Conservation (phyloP, 2,329 filamentous ascomycete species). For the Pseudogymnoascus pannorum region DNA sequence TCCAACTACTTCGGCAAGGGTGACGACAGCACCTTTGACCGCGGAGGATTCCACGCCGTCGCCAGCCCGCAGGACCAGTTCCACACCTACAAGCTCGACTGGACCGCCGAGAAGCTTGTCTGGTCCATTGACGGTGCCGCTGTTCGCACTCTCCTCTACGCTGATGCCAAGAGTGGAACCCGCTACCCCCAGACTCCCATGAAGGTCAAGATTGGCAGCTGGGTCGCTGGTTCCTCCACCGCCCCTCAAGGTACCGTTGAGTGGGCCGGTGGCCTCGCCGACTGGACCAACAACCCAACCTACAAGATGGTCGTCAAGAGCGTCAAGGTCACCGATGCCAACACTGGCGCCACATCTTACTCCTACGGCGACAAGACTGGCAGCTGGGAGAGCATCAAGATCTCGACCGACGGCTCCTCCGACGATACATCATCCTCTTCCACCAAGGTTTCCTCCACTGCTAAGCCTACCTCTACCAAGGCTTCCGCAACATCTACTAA, state of each 20-base stretch:
- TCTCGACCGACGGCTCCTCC: constrained; percentile 12
- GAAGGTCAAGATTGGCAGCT: constrained; percentile 56
- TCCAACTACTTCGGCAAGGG: constrained; percentile 50
- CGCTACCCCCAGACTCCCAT: constrained; percentile 65
- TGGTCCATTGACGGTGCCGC: constrained; percentile 51
- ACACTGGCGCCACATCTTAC: constrained; percentile 41
- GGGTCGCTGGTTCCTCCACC: constrained; percentile 42
- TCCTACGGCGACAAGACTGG: constrained; percentile 42
- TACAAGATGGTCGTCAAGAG: constrained; percentile 45
- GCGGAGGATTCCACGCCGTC: constrained; percentile 34
- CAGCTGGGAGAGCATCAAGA: constrained; percentile 40
- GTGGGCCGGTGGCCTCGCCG: constrained; percentile 57
- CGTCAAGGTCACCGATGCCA: constrained; percentile 45
- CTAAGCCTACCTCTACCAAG: constrained; percentile 9
- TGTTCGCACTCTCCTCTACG: constrained; percentile 40
- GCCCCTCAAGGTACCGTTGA: constrained; percentile 50
- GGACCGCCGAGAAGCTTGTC: constrained; percentile 50
- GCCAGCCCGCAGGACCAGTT: constrained; percentile 33
- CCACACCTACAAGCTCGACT: constrained; percentile 63
- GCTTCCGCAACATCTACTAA: too few relatives aligned
- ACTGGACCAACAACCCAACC: constrained; percentile 35
- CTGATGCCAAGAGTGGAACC: constrained; percentile 40
- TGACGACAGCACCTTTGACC: constrained; percentile 44
- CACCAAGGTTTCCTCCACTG: constrained; percentile 7
- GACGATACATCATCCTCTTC: neutral